Evolutionary conservation across 768 basidiomycete species (phyloP).

Genomic region (Kwoniella botswanensis): DNA sequence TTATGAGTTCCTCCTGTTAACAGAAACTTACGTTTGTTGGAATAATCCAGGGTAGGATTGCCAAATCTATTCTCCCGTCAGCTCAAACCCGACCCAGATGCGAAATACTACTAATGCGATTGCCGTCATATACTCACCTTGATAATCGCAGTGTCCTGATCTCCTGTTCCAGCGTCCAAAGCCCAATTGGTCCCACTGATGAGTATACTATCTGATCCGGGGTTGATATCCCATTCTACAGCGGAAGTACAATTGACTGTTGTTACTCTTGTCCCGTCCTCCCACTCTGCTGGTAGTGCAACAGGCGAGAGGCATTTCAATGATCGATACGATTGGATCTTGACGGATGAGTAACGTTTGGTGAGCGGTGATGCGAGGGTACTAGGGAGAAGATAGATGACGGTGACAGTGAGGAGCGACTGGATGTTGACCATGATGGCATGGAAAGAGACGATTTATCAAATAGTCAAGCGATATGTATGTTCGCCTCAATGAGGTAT

Average conservation of each 20-base stretch:
- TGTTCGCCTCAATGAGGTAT: too few relatives aligned
- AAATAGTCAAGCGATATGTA: not conserved
- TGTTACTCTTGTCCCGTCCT: not conserved
- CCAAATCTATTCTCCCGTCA: constrained; percentile 10
- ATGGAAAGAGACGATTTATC: not conserved
- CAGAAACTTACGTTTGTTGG: constrained; percentile 19
- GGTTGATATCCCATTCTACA: constrained; percentile 19
- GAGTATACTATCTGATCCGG: constrained; percentile 13
- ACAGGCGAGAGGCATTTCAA: constrained; percentile 1
- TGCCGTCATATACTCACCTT: constrained; percentile 12
- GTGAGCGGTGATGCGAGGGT: not conserved
- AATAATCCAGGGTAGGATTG: constrained; percentile 15
- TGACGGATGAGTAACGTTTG: not conserved
- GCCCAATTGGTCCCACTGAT: constrained; percentile 11
- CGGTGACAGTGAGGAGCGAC: constrained; percentile 6
- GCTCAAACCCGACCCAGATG: not conserved
- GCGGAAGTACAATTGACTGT: constrained; percentile 2
- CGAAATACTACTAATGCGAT: not conserved
- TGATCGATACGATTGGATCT: constrained; percentile 5
- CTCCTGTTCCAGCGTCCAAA: constrained; percentile 21
- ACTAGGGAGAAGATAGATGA: constrained; percentile 11
- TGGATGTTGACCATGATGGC: not conserved
- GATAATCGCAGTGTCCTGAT: constrained; percentile 14
- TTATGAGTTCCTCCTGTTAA: too few relatives aligned
- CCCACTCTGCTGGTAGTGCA: not conserved